Conservation (phyloP, 2,329 filamentous ascomycete species). For the Curvularia sp. region DNA sequence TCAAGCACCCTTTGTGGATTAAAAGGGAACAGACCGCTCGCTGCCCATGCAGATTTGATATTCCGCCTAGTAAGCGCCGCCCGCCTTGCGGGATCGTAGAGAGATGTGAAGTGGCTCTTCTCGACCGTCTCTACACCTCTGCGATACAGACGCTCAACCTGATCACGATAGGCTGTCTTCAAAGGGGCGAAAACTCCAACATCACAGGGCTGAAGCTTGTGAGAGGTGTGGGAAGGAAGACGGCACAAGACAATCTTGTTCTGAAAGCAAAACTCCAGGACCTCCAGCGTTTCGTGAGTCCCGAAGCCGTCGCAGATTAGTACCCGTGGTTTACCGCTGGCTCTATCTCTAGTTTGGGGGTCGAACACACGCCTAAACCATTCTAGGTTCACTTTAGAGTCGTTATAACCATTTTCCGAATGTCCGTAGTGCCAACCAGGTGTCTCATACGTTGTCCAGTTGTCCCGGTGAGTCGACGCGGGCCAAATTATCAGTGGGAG, state of each 20-base stretch:
- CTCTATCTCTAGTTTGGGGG: no score
- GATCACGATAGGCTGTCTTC: conserved; percentile 1
- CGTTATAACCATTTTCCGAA: no score
- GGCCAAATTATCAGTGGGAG: neutral
- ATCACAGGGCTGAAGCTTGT: neutral
- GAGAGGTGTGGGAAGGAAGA: no score
- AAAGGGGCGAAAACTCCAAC: neutral
- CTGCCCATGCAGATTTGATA: conserved; percentile 37
- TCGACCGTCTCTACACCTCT: conserved; percentile 19
- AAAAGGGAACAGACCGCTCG: conserved; percentile 37
- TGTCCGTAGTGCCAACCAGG: neutral
- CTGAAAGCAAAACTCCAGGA: no score
- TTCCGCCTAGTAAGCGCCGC: conserved; percentile 38
- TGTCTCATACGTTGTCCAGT: neutral
- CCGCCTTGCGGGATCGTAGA: conserved; percentile 34
- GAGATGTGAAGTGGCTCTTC: conserved; percentile 27
- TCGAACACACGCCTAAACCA: no score
- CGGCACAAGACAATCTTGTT: no score
- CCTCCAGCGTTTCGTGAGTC: no score
- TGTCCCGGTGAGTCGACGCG: neutral
- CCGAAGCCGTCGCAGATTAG: no score
- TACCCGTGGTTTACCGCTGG: no score
- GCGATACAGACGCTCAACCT: conserved; percentile 18
- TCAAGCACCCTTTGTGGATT: conserved; percentile 44
- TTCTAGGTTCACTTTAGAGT: no score